phyloP scores from a whole-genome alignment of 2,329 filamentous ascomycete species.

The Neurospora sp. region DNA sequence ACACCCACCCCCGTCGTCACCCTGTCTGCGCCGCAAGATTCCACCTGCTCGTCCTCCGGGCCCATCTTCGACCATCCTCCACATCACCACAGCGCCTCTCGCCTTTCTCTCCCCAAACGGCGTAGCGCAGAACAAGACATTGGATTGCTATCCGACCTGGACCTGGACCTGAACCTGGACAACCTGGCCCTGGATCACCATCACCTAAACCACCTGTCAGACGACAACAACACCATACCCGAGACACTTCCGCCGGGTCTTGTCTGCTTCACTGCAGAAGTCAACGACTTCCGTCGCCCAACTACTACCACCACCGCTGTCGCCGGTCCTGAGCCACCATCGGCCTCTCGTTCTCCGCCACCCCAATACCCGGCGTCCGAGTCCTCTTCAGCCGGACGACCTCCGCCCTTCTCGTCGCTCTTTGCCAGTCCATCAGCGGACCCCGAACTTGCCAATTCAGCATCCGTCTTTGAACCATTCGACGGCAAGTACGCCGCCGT shows the following conservation, averaged over 20 bases:
- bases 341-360: constrained; percentile 35
- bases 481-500: constrained; percentile 28
- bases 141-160: constrained; percentile 7
- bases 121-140: constrained; percentile 24
- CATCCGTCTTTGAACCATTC: constrained; percentile 24
- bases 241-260: constrained; percentile 16
- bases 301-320: constrained; percentile 2
- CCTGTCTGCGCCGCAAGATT: constrained; percentile 37
- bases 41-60: constrained; percentile 32
- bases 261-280: constrained; percentile 20
- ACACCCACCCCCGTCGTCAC: constrained; percentile 26
- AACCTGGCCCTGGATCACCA: neutral
- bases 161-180: neutral
- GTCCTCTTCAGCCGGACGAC: constrained; percentile 35
- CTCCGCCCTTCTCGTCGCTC: constrained; percentile 52
- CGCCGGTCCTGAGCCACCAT: constrained; percentile 1
- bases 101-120: constrained; percentile 10
- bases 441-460: constrained; percentile 22
- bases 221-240: constrained; percentile 12
- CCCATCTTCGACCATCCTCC: constrained; percentile 8
- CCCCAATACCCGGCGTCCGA: constrained; percentile 50
- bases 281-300: constrained; percentile 13
- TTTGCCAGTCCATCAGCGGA: constrained; percentile 28
- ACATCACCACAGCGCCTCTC: neutral
- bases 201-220: neutral